Conservation (phyloP, 257 asterid genomes). For the Solanum neorickii region DNA sequence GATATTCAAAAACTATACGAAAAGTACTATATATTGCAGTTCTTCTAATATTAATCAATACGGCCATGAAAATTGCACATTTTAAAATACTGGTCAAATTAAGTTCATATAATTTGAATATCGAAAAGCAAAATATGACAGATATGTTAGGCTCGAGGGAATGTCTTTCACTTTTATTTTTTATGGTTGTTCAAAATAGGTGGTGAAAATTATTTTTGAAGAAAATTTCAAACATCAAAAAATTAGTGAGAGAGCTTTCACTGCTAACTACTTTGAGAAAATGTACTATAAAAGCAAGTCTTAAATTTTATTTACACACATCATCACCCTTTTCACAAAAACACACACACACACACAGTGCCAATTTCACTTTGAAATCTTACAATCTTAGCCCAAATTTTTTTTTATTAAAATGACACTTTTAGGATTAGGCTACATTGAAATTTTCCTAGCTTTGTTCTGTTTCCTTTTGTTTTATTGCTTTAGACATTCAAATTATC, state of each 20-base stretch:
- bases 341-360: too few species aligned
- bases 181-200: not conserved
- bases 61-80: not conserved
- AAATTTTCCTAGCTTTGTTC: conserved; percentile 7
- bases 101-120: not conserved
- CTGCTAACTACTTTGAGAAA: not conserved
- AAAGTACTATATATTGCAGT: accelerated
- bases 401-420: not conserved
- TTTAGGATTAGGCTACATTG: conserved; percentile 5
- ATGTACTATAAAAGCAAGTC: not conserved
- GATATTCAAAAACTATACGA: not conserved
- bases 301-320: not conserved
- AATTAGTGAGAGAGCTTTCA: not conserved
- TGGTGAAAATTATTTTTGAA: not conserved
- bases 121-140: not conserved
- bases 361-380: not conserved
- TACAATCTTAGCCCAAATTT: not conserved
- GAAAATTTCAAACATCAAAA: not conserved
- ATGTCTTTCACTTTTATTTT: too few species aligned
- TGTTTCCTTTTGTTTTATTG: conserved; percentile 10
- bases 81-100: not conserved
- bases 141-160: not conserved
- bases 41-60: not conserved
- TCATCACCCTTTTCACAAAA: not conserved
- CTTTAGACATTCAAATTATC: not conserved